Evolutionary conservation across 2,329 filamentous ascomycete genomes (phyloP).

Genomic region (Colletotrichum euphorbiae): DNA sequence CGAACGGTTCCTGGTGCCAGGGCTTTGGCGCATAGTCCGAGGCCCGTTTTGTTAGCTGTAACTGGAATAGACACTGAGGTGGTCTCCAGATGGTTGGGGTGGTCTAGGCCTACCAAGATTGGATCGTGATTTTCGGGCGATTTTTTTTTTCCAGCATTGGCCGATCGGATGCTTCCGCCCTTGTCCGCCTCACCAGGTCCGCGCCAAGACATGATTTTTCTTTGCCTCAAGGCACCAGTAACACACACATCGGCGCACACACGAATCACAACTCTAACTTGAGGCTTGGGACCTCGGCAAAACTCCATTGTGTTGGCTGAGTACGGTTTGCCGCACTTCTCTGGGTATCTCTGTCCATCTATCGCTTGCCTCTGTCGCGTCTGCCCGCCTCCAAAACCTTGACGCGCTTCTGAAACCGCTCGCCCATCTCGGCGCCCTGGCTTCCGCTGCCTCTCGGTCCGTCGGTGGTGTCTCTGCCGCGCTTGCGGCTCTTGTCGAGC

Average conservation of each 20-base stretch:
- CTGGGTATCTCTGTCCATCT: constrained; percentile 33
- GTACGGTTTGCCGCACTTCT: constrained; percentile 2
- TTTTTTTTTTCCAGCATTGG: background rate
- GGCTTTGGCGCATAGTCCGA: constrained; percentile 11
- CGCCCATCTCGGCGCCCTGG: constrained; percentile 72
- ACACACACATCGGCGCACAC: background rate
- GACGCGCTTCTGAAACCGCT: constrained; percentile 77
- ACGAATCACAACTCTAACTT: background rate
- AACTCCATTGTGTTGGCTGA: background rate
- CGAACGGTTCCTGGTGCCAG: background rate
- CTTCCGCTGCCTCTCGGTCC: constrained; percentile 73
- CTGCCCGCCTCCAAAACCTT: constrained; percentile 65
- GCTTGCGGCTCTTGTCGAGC: constrained; percentile 88
- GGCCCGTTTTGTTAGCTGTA: background rate
- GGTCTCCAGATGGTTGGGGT: background rate
- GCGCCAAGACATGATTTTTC: background rate
- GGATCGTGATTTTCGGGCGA: background rate
- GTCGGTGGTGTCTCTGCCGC: constrained; percentile 75
- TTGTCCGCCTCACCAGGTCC: background rate
- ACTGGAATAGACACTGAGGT: background rate
- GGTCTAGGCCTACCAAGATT: constrained; percentile 3
- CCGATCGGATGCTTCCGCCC: constrained; percentile 20
- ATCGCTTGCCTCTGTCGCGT: constrained; percentile 58
- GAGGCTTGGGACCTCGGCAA: constrained; percentile 16
- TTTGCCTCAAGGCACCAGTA: background rate